Base-by-base conservation (phyloP, 768 basidiomycete genomes). In the Suillus sp. region DNA sequence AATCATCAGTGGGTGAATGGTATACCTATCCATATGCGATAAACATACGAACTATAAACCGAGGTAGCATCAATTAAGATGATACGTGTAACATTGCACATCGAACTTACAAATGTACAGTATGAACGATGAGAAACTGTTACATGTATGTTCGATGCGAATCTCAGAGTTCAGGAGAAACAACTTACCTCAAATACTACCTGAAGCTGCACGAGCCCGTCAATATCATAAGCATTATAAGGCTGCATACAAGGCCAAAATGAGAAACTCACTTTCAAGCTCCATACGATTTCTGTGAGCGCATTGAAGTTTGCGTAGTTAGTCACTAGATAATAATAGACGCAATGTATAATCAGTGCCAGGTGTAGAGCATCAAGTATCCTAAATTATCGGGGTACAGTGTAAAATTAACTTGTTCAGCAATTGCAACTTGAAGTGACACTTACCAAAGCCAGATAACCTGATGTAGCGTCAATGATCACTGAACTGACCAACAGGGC, bases 21-120 rank as follows among this genome's bases (percentile, higher is more conserved):
- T 2, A n/a, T 43, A 56, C 53, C 11, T 35, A 55, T 55, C 53
- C 53, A 55, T 55, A 55, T 35, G 53, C 53, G 53, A 55, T 55
- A 10, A 2, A 16, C 35, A 37, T 56, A 56, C 22, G 18, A 10
- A 25, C 55, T 56, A 37, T 37, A 2, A 16, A n/a, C 3, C 43
- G 10, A 45, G 43, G n/a, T 14, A 43, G 9, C 42, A n/a, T 8
- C n/a, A 9, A 25, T 22, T 16, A 30, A 3, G 18, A 0, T 55
- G 2, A 37, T 9, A 3, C 14, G 22, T 55, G 14, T 25, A 4
- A 25, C 4, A 16, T 22, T 37, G 32, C 8, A 54, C 6, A 25
- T 25, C 22, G n/a, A 10, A 25, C 55, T 37, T 5, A 56, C 55
- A 25, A 5, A 37, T 56, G 55, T 25, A 56, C 22, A 13, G 10